Base-by-base conservation (phyloP, 495 filamentous ascomycete genomes). In the Podospora comata region DNA sequence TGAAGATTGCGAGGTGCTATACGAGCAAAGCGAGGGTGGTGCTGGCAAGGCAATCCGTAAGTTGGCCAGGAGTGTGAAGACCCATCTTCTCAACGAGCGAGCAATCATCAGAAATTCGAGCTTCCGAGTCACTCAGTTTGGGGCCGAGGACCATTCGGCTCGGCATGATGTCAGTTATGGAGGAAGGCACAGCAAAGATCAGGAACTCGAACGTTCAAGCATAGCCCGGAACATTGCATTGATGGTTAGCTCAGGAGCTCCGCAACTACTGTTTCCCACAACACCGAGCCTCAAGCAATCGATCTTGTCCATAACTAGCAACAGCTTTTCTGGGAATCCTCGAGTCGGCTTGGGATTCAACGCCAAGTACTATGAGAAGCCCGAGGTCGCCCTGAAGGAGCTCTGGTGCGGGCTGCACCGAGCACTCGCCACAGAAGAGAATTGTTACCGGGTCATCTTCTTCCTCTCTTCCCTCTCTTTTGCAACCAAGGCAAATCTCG, bases 51-150 rank as follows among this genome's bases (percentile, higher is more conserved):
- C 27, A 3, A 62, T 69, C 5, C 7, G 19, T 48, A 27, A 9
- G 16, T 20, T 55, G 1, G 34, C 16, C 7, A 39, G 2, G 2
- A 19, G 16, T 57, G 70, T 15, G 48, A 18, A 27, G 23, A 34
- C 13, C 57, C 15, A 39, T n/a, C 34, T 32, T 26, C 7, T 88
- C 5, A 65, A 81, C 4, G 48, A 73, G 0, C 78, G 87, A 18
- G 81, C 81, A 34, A 59, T 70, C 2, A 81, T 86, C 66, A 79
- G 87, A 4, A 79, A 80, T 34, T 79, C 86, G 0, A 71, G 70
- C 0, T 86, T 86, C 70, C 80, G 80, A 18, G 75, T 84, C 1
- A 72, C 77, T 16, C 81, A 79, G 0, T 90, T 85, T 69, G 88
- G 87, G 11, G 84, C 84, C 0, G 87, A 89, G 68, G 60, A 73